A percentile compares a stretch with the other conserved stretches of the same genome.
phyloP scores from a whole-genome alignment of 176 grass and related monocot species.

The Eleusine indica region DNA sequence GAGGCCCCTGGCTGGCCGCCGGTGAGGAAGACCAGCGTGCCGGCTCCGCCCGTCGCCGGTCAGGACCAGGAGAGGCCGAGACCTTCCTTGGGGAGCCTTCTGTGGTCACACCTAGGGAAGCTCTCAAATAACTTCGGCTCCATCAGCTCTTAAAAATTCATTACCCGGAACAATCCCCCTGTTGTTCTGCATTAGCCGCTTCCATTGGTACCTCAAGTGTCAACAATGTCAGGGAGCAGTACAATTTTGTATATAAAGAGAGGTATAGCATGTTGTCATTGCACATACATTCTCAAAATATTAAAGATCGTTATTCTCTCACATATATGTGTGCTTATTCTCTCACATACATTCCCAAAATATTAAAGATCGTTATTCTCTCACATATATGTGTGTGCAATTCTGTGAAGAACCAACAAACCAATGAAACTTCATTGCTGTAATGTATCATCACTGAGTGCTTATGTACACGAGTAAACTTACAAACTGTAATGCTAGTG shows the following conservation, averaged over 20 bases:
- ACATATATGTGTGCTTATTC: not conserved
- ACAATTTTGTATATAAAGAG: conserved; percentile 33
- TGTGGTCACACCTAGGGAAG: conserved; percentile 56
- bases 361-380: not conserved
- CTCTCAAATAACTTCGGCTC: conserved; percentile 48
- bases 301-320: not conserved
- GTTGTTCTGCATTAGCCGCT: conserved; percentile 26
- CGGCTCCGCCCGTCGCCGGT: not conserved
- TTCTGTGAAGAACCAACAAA: conserved; percentile 39
- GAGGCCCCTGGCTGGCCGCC: conserved; percentile 36
- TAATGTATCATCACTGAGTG: conserved; percentile 22
- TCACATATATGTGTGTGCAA: not conserved
- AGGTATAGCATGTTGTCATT: conserved; percentile 30
- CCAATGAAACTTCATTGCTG: conserved; percentile 32
- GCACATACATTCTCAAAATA: conserved; percentile 25
- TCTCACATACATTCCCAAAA: not conserved
- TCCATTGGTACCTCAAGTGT: conserved; percentile 1
- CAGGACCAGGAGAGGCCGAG: conserved; percentile 42
- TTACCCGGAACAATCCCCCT: conserved; percentile 10
- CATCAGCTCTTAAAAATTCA: conserved; percentile 31
- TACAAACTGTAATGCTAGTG: conserved; percentile 22
- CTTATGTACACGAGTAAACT: conserved; percentile 58
- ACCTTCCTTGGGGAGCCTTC: conserved; percentile 45
- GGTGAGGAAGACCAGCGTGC: conserved; percentile 42
- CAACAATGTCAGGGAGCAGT: conserved; percentile 19